Evolutionary conservation across 257 asterid genomes (phyloP), one percentile per base, ranked within the genome.

Genomic region (Buddleja alternifolia): DNA sequence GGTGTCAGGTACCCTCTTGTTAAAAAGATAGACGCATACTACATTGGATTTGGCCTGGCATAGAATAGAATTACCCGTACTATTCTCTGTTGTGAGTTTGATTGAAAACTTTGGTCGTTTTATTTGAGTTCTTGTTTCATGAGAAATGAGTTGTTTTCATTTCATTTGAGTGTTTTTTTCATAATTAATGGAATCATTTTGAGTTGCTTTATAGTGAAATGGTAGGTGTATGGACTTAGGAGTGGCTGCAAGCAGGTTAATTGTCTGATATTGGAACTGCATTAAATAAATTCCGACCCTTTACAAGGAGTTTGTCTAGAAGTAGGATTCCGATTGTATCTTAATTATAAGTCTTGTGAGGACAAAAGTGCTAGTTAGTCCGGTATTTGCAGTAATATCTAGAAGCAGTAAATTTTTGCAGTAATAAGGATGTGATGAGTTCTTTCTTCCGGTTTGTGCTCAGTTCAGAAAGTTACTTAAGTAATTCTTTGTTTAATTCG

Each of bases 201-300:
- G 34, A 46, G 15, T 16, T n/a, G 29, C 15, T 12, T 42, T 7
- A 10, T 25, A 29, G 44, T n/a, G 2, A 57, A 34, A 19, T 60
- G 4, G 6, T 60, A 14, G 44, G 12, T 12, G n/a, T 66, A 8
- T 65, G 60, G 41, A 7, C 7, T 48, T 16, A 4, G 45, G 21
- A 11, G 14, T 63, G 60, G 16, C 11, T n/a, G 32, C 19, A 45
- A 21, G 76, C 73, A 67, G 61, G 40, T 51, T 4, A 67, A 51
- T 34, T 80, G 73, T 77, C 77, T 80, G 79, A 51, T 76, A 60
- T 61, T 23, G 24, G 47, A 32, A 45, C 24, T 20, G 63, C 19
- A 23, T 11, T 73, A 68, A 51, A 46, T 48, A 24, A 14, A 34
- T 53, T 50, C 12, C 44, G 8, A n/a, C 41, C 40, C 29, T 39